phyloP scores from a whole-genome alignment of 2,329 filamentous ascomycete genomes.

The Aureobasidium sp. region DNA sequence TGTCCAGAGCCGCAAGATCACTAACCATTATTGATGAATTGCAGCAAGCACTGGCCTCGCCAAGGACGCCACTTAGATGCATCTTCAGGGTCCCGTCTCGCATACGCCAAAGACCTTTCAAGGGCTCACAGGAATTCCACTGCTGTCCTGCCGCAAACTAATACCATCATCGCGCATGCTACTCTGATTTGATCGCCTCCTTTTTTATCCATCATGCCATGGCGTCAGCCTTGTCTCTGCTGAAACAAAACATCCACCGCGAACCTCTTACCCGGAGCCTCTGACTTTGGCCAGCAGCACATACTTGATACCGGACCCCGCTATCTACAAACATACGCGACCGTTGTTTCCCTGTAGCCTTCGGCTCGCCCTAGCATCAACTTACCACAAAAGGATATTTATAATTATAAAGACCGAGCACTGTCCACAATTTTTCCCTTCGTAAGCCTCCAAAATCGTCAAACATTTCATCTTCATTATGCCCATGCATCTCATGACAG shows the following conservation, averaged over 20 bases:
- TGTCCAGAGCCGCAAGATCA: background rate
- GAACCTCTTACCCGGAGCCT: background rate
- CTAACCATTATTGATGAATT: background rate
- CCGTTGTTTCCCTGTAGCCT: constrained; percentile 2
- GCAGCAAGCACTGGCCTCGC: constrained; percentile 5
- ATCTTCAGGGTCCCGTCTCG: background rate
- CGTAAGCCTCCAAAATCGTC: background rate
- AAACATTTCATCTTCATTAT: background rate
- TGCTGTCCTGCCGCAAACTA: background rate
- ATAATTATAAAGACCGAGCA: constrained; percentile 15
- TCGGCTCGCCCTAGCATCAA: constrained; percentile 9
- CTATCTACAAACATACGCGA: constrained; percentile 1
- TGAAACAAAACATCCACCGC: background rate
- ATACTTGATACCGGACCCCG: background rate
- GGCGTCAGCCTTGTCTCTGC: background rate
- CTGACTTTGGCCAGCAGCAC: background rate
- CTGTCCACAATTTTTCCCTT: background rate
- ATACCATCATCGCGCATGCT: background rate
- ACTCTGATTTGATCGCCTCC: background rate
- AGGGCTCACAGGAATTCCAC: background rate
- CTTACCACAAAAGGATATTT: constrained; percentile 1
- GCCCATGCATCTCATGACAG: constrained; percentile 13
- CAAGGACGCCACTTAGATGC: constrained; percentile 12
- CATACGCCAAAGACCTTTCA: background rate
- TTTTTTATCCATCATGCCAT: background rate